Base-by-base conservation (phyloP, 2,329 filamentous ascomycete genomes). In the Fusarium camptoceras region DNA sequence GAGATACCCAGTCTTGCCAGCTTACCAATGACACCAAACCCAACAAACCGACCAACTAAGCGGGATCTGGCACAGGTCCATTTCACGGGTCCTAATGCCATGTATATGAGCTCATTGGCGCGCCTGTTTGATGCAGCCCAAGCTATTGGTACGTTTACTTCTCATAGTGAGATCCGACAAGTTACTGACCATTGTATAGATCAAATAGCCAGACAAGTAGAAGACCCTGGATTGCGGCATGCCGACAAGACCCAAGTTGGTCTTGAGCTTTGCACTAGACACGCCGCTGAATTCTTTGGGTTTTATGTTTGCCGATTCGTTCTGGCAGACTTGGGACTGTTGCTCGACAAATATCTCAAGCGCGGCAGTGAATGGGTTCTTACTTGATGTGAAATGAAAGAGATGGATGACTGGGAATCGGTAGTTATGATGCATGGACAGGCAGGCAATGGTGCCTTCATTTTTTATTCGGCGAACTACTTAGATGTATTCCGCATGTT, bases 301-400 rank as follows among this genome's bases (percentile, higher is more conserved):
- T 98, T 99, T 80, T 98, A 96, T 79, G 87, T 99, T 28, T 98
- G 95, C 80, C 91, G 96, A 20, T 99, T 99, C 78, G 94, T 94
- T n/a, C 84, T 99, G 65, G 86, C 90, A 6, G 96, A 99, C 79
- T 83, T 99, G 66, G 87, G 90, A 41, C 80, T 96, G 77, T 85
- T 99, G 83, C 84, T 99, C 73, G 96, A 99, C 80, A 99, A 98
- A 79, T 98, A 96, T 77, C 91, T 99, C 79, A 99, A 99, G 85
- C 89, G 94, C 71, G 94, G 95, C 25, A 97, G 92, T 75, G 95
- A 99, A 84, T 99, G 95, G 95, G 94, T 98, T 61, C 74, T 85
- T 18, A 74, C 77, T 64, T 80, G 70, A 79, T 64, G 57, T 49
- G 48, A 56, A 42, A 66, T 34, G 58, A 56, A 64, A 31, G 56